Evolutionary conservation across 1,139 yeast genomes (phyloP), one percentile per base, ranked within the genome.

Genomic region (Geotrichum bryndzae): DNA sequence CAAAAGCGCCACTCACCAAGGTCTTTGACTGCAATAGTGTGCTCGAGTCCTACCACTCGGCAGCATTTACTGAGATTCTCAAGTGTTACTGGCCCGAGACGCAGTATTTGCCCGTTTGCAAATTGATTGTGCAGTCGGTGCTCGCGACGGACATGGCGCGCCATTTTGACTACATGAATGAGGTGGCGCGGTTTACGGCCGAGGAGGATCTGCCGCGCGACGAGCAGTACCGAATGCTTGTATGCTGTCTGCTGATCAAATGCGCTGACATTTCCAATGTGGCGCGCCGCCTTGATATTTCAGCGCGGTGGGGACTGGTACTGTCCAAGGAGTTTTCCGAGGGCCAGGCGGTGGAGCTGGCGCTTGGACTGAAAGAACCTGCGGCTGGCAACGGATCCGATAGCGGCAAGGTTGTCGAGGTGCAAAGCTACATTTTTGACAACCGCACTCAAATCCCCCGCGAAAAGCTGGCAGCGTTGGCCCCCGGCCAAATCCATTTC

Each of bases 221-320:
- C 25, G 38, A 57, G 31, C 46, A 46, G 18, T 56, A 53, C 56
- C 63, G 63, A 29, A 58, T 63, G 61, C 76, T 90, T 65, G 77
- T 89, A 25, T 79, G 86, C 54, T 83, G 90, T 33, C 76, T 90
- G 64, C 80, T 92, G 64, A 85, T 92, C 65, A 92, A 92, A 76
- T 90, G 96, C 74, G 97, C 97, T 0, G 98, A 92, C 74, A 91
- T 92, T 58, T 89, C 96, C 45, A 92, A 92, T 72, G 97, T 91
- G 33, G 84, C 96, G 2, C 79, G 98, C 63, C 90, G 92, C 1
- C 77, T 90, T 61, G 77, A 83, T 56, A 84, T 90, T 3, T 86
- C 95, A 13, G 82, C 90, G 1, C 87, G 87, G 73, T 92, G 98
- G 97, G 97, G 96, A 4, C 77, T 84, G 66, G 85, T 86, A 10